A percentile compares a stretch with the other conserved stretches of the same genome.
phyloP scores from a whole-genome alignment of 2,329 filamentous ascomycete genomes.

The Lachnellula cervina region DNA sequence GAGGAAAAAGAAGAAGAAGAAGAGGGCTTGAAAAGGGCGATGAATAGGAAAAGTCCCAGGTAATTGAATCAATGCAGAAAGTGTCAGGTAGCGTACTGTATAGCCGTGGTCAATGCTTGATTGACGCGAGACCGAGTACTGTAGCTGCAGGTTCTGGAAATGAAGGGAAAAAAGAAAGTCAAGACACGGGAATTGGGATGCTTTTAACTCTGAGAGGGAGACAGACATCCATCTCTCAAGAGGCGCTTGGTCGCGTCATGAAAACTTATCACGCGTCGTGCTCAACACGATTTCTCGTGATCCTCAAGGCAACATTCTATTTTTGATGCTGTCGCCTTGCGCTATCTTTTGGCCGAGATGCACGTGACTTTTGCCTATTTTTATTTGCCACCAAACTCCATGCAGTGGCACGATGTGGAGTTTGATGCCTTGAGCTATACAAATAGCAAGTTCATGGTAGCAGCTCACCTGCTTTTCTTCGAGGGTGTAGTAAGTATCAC shows the following conservation, averaged over 20 bases:
- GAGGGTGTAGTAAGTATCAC: no score
- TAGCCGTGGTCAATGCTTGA: no score
- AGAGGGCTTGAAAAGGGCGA: no score
- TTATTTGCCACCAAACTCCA: neutral
- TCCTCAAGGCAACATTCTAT: neutral
- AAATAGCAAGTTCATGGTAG: no score
- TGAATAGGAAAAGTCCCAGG: no score
- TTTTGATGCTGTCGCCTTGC: neutral
- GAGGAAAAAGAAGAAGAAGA: no score
- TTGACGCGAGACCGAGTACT: no score
- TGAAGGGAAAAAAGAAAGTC: neutral
- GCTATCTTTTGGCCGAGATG: neutral
- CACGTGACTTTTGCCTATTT: neutral
- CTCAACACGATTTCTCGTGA: conserved; percentile 13
- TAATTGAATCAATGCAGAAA: no score
- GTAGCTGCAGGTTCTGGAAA: neutral
- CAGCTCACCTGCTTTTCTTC: no score
- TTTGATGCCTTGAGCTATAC: no score
- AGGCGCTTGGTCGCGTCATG: neutral
- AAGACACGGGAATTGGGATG: neutral
- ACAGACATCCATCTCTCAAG: neutral
- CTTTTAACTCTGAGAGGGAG: conserved; percentile 1
- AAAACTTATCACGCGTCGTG: conserved; percentile 8
- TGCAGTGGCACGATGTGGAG: no score
- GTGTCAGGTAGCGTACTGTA: no score